Conservation (phyloP, 176 grass and related monocot genomes). For the Triticum urartu region DNA sequence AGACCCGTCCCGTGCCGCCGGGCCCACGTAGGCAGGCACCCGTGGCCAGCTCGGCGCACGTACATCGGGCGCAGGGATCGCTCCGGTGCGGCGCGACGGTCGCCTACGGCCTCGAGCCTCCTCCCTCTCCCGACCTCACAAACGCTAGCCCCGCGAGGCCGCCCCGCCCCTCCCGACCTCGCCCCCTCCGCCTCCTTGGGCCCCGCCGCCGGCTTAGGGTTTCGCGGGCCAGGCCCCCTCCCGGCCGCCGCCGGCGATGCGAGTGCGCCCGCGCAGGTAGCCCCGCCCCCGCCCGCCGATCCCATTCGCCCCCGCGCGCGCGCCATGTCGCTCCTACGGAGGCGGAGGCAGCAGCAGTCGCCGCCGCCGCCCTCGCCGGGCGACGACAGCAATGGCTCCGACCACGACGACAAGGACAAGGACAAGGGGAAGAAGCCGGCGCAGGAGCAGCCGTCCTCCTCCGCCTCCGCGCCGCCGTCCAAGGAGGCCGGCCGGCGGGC, state of each 20-base stretch:
- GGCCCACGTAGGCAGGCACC: background rate
- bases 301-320: background rate
- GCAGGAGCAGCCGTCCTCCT: background rate
- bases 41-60: background rate
- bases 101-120: constrained; percentile 7
- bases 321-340: constrained; percentile 74
- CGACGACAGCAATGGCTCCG: constrained; percentile 37
- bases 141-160: constrained; percentile 32
- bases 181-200: constrained; percentile 37
- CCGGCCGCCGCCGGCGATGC: constrained; percentile 27
- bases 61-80: constrained; percentile 13
- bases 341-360: constrained; percentile 51
- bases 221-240: background rate
- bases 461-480: background rate
- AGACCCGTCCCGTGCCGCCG: rapidly evolving
- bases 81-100: constrained; percentile 20
- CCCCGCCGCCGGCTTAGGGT: constrained; percentile 30
- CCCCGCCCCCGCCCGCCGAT: background rate
- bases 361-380: constrained; percentile 26
- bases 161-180: constrained; percentile 26
- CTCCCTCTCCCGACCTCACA: constrained; percentile 20
- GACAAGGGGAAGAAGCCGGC: constrained; percentile 22
- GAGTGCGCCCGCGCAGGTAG: constrained; percentile 34
- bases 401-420: constrained; percentile 36
- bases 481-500: constrained; percentile 32